phyloP scores from a whole-genome alignment of 1,284 basidiomycete genomes.

The Cutaneotrichosporon sp. region DNA sequence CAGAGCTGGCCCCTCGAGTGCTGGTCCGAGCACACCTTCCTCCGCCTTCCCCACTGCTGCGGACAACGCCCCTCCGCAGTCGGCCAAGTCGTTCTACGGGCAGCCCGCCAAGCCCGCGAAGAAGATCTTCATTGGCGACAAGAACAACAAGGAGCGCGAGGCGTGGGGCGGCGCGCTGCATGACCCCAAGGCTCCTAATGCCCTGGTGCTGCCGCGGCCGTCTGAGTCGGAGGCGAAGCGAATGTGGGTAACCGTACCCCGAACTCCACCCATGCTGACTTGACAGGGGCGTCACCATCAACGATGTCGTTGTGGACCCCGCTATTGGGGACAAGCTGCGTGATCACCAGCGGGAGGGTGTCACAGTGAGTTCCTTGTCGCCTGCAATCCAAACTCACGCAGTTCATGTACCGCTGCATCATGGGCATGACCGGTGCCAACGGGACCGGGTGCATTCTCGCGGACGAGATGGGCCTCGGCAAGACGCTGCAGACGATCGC shows the following conservation, averaged over 20 bases:
- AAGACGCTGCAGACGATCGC: slow-evolving; percentile 87
- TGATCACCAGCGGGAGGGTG: slow-evolving; percentile 88
- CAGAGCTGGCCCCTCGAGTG: background rate
- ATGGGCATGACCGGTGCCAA: slow-evolving; percentile 91
- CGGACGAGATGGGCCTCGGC: slow-evolving; percentile 96
- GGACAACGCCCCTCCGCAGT: background rate
- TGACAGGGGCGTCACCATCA: slow-evolving; percentile 54
- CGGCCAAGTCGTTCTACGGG: slow-evolving; percentile 35
- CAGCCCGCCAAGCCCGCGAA: slow-evolving; percentile 27
- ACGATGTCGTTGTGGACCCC: slow-evolving; percentile 94
- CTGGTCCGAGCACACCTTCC: background rate
- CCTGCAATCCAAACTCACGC: slow-evolving; percentile 14
- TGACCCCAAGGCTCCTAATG: slow-evolving; percentile 71
- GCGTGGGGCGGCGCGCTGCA: slow-evolving; percentile 38
- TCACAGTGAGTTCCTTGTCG: slow-evolving; percentile 37
- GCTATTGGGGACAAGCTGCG: slow-evolving; percentile 74
- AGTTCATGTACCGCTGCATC: slow-evolving; percentile 94
- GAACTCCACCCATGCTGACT: slow-evolving; percentile 7
- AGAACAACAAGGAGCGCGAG: slow-evolving; percentile 40
- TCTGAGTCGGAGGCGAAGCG: slow-evolving; percentile 72
- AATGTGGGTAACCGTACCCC: slow-evolving; percentile 67
- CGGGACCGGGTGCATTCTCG: slow-evolving; percentile 84
- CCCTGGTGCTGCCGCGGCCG: slow-evolving; percentile 84
- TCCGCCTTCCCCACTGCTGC: background rate
- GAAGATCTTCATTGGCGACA: slow-evolving; percentile 44